Percentiles rank a stretch among this genome's conserved stretches.
These are phyloP conservation scores for Cyclospora cayetanensis DNA, from an alignment of 169 alveolate genomes.

Conservation along the genomic window DNA sequence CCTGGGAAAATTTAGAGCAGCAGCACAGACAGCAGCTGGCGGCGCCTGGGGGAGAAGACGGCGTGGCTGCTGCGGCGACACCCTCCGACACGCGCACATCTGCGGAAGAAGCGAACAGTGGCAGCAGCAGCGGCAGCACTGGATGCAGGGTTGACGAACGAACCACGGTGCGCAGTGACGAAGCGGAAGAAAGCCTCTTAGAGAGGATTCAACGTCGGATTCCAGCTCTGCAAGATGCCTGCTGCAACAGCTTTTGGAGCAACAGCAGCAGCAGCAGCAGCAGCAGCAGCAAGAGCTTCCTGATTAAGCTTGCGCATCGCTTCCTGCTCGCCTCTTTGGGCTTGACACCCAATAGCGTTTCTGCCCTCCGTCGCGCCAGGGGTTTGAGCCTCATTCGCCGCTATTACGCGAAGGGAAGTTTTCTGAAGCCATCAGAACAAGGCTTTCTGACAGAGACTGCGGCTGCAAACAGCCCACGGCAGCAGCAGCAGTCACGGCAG, in stretches of 20 bases:
- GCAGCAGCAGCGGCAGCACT: neutral
- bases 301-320: neutral
- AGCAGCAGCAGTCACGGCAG: neutral
- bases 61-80: constrained; percentile 2
- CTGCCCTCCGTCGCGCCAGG: neutral
- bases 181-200: neutral
- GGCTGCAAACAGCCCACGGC: neutral
- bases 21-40: constrained; percentile 39
- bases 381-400: neutral
- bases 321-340: neutral
- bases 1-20: neutral
- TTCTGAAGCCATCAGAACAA: neutral
- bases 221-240: constrained; percentile 34
- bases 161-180: neutral
- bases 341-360: neutral
- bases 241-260: constrained; percentile 31
- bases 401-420: neutral
- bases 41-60: neutral
- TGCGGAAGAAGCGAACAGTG: neutral
- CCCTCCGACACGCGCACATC: neutral
- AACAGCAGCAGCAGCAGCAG: constrained; percentile 42
- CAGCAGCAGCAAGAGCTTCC: constrained; percentile 43
- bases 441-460: neutral
- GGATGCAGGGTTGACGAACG: no score
- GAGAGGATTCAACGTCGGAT: neutral